Evolutionary conservation across 2,329 filamentous ascomycete species (phyloP).

Genomic region (Calonectria fujianensis): DNA sequence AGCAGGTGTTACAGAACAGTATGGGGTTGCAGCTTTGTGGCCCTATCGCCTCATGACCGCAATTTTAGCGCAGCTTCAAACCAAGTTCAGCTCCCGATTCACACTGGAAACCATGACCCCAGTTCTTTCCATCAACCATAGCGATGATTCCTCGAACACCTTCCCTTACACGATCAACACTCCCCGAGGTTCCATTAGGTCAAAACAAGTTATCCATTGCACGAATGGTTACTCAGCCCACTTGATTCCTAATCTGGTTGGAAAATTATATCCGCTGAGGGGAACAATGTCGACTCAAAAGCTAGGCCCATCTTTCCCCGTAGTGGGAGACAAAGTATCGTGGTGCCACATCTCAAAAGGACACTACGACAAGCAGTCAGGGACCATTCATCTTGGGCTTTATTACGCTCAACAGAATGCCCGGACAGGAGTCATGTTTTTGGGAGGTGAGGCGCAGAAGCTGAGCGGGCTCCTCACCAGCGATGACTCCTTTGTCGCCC

Average conservation of each 20-base stretch:
- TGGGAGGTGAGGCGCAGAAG: slow-evolving; percentile 69
- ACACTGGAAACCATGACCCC: slow-evolving; percentile 62
- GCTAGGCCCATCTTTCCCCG: slow-evolving; percentile 58
- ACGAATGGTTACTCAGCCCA: slow-evolving; percentile 72
- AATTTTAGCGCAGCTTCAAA: slow-evolving; percentile 61
- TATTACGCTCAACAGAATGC: slow-evolving; percentile 56
- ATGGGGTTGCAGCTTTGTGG: slow-evolving; percentile 67
- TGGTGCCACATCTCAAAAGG: slow-evolving; percentile 68
- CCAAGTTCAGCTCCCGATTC: slow-evolving; percentile 54
- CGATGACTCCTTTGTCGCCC: slow-evolving; percentile 64
- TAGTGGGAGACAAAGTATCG: slow-evolving; percentile 58
- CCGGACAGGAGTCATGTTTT: slow-evolving; percentile 66
- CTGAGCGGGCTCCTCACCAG: slow-evolving; percentile 63
- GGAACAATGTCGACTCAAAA: slow-evolving; percentile 70
- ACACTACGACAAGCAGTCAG: slow-evolving; percentile 69
- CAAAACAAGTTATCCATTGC: slow-evolving; percentile 72
- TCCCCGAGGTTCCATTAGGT: slow-evolving; percentile 64
- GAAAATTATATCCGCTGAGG: slow-evolving; percentile 64
- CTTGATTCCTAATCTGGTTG: slow-evolving; percentile 68
- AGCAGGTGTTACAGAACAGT: slow-evolving; percentile 60
- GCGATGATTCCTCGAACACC: not conserved
- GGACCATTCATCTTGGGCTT: slow-evolving; percentile 57
- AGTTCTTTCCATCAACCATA: slow-evolving; percentile 53
- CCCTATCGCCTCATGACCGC: slow-evolving; percentile 68
- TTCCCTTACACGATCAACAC: slow-evolving; percentile 66